Evolutionary conservation across 805 yeast species (phyloP), one percentile per base, ranked within the genome.

Genomic region (Candida anglica): DNA sequence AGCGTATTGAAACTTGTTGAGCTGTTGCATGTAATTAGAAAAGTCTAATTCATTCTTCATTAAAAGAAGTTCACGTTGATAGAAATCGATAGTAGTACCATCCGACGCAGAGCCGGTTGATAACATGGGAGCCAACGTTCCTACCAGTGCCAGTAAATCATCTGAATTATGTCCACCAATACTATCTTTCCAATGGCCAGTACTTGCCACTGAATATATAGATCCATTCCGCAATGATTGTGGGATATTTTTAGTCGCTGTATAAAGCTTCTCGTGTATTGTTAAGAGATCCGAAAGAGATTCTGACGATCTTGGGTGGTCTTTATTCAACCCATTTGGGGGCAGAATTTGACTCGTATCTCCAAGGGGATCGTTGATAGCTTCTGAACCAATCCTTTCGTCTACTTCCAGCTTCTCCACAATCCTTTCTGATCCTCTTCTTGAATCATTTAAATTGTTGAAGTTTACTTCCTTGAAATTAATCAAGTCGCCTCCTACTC

Each of bases 31-130:
- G 50, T 74, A 79, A 31, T 69, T 65, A 3, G 75, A 62, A 44
- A 81, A 81, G 31, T 78, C 81, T 24, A 77, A 58, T 48, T 81
- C 87, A 50, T 81, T 81, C 33, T 69, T 69, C 38, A 68, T 45
- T 23, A 80, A 59, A 35, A 80, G 50, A 11, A 79, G 56, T 46
- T 81, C 86, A 36, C 86, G 60, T 35, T 74, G 74, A 39, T 73
- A 77, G 42, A 68, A 77, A 24, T 71, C 71, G 10, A 69, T 30
- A 0, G 60, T 48, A 3, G 53, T 55, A 1, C 52, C 52, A 9
- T 34, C 34, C 15, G 19, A 22, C 23, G 9, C 10, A 21, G 23
- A 9, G 23, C 23, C 11, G 10, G 23, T 9, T 9, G 23, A 21
- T 9, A 21, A 11, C 10, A 11, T 9, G 9, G 23, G 23, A 9